phyloP scores from a whole-genome alignment of 768 basidiomycete genomes.

The Chiua virens region DNA sequence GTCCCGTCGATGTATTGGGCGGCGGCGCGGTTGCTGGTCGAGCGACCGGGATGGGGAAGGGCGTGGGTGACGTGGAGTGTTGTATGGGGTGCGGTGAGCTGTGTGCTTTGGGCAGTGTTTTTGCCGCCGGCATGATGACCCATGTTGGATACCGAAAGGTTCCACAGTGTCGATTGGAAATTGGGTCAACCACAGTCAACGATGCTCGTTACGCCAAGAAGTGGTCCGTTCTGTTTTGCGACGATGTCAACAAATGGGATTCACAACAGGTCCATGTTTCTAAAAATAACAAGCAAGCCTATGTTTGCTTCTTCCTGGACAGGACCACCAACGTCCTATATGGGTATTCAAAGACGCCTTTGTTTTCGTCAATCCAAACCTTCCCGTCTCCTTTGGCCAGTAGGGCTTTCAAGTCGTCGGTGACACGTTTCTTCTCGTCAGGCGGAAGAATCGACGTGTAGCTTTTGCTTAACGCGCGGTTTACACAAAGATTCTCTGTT shows the following conservation, averaged over 20 bases:
- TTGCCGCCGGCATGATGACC: slow-evolving; percentile 80
- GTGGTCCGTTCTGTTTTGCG: too few relatives aligned
- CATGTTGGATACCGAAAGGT: neutral
- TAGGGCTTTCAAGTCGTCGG: slow-evolving; percentile 51
- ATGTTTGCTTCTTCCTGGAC: slow-evolving; percentile 39
- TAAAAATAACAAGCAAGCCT: neutral
- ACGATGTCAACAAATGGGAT: too few relatives aligned
- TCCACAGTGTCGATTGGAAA: too few relatives aligned
- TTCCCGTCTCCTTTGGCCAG: slow-evolving; percentile 59
- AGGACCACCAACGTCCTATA: slow-evolving; percentile 69
- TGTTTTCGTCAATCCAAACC: slow-evolving; percentile 71
- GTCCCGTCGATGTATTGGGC: slow-evolving; percentile 88
- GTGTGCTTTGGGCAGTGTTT: slow-evolving; percentile 81
- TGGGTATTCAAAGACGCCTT: slow-evolving; percentile 78
- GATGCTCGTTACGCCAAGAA: too few relatives aligned
- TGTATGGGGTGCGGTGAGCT: slow-evolving; percentile 68
- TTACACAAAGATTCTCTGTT: slow-evolving; percentile 54
- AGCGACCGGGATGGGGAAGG: slow-evolving; percentile 47
- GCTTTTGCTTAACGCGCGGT: slow-evolving; percentile 80
- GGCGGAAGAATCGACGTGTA: slow-evolving; percentile 69
- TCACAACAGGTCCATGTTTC: neutral
- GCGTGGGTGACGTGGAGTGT: slow-evolving; percentile 79
- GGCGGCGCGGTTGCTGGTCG: slow-evolving; percentile 62
- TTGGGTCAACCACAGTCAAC: too few relatives aligned
- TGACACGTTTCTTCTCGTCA: slow-evolving; percentile 56